Percentiles rank a stretch among this genome's conserved stretches.
phyloP scores from a whole-genome alignment of 2,329 filamentous ascomycete species.

The Talaromyces sp. region DNA sequence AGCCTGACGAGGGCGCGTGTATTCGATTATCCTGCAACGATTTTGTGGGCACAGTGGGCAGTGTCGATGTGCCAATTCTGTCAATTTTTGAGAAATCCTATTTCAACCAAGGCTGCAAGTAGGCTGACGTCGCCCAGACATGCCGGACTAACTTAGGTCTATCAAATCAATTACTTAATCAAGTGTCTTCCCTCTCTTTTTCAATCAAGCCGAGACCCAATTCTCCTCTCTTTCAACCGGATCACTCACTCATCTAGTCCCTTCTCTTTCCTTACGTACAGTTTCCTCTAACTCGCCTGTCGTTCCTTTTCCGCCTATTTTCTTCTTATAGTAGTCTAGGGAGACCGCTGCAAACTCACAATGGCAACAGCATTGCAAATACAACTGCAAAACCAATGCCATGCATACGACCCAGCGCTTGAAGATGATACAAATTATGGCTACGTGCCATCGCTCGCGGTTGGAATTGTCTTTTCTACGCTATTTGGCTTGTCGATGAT shows the following conservation, averaged over 20 bases:
- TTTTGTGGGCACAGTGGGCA: background rate
- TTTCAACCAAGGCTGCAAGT: background rate
- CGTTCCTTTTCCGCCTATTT: background rate
- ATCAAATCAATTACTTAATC: slow-evolving; percentile 2
- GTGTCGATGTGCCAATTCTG: background rate
- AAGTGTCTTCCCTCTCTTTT: background rate
- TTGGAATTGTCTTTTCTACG: slow-evolving; percentile 46
- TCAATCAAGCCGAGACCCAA: background rate
- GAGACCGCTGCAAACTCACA: background rate
- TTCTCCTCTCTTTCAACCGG: background rate
- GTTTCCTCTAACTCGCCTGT: background rate
- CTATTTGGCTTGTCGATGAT: slow-evolving; percentile 45
- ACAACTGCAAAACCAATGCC: background rate
- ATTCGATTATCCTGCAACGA: background rate
- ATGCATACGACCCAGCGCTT: slow-evolving; percentile 3
- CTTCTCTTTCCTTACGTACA: background rate
- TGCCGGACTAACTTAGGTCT: background rate
- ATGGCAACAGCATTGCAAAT: background rate
- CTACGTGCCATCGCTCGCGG: slow-evolving; percentile 46
- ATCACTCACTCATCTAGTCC: background rate
- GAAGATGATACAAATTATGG: slow-evolving; percentile 33
- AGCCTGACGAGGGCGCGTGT: background rate
- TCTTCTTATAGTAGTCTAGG: background rate
- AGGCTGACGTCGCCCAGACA: background rate
- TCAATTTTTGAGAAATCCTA: background rate